phyloP scores from a whole-genome alignment of 2,329 filamentous ascomycete genomes.

The Talaromyces atroroseus region DNA sequence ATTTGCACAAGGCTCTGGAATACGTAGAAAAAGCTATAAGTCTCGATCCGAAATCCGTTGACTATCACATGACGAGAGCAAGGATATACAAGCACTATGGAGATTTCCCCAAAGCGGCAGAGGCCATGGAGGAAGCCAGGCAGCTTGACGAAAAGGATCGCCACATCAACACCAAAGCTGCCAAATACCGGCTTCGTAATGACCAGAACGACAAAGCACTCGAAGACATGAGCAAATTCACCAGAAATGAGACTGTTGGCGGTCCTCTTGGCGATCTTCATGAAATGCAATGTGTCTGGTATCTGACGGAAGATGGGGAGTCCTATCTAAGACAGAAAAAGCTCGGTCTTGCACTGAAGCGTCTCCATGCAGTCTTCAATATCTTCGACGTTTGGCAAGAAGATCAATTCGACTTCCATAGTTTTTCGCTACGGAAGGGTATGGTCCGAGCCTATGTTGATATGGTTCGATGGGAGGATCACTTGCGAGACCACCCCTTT shows the following conservation, averaged over 20 bases:
- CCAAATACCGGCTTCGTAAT: slow-evolving; percentile 93
- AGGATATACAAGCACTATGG: slow-evolving; percentile 90
- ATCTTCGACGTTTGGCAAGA: slow-evolving; percentile 98
- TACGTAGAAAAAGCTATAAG: slow-evolving; percentile 81
- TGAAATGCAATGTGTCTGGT: slow-evolving; percentile 99
- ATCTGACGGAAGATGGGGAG: slow-evolving; percentile 88
- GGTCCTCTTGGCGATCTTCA: slow-evolving; percentile 85
- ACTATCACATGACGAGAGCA: slow-evolving; percentile 92
- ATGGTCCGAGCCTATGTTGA: slow-evolving; percentile 92
- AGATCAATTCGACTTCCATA: slow-evolving; percentile 98
- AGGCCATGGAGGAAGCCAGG: slow-evolving; percentile 82
- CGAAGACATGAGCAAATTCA: slow-evolving; percentile 89
- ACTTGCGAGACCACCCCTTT: slow-evolving; percentile 85
- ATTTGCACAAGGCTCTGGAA: slow-evolving; percentile 73
- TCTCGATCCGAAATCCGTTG: slow-evolving; percentile 72
- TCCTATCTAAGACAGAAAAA: slow-evolving; percentile 78
- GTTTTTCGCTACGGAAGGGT: slow-evolving; percentile 92
- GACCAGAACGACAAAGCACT: slow-evolving; percentile 82
- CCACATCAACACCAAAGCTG: slow-evolving; percentile 97
- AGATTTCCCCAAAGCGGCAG: slow-evolving; percentile 70
- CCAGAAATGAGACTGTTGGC: slow-evolving; percentile 78
- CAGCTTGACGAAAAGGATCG: slow-evolving; percentile 82
- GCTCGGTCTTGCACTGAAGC: slow-evolving; percentile 79
- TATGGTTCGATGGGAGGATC: slow-evolving; percentile 95
- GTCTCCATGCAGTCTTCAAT: slow-evolving; percentile 79